These are phyloP conservation scores for Suhomyces taliae DNA, from an alignment of 1,139 yeast species.

Conservation along the genomic window DNA sequence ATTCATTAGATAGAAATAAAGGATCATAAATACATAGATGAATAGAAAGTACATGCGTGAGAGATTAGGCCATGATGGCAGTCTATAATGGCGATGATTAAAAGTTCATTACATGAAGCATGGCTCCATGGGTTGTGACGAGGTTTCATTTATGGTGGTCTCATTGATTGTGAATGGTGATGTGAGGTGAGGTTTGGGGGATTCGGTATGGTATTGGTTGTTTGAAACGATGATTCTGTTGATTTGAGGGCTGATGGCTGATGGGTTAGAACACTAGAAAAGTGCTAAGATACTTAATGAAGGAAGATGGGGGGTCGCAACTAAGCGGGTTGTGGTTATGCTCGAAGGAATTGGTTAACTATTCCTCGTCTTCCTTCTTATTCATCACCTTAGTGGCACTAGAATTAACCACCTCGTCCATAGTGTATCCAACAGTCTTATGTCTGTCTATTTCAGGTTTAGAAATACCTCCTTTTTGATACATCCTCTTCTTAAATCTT, in stretches of 20 bases:
- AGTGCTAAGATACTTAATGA: too few species aligned
- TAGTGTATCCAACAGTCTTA: slow-evolving; percentile 5
- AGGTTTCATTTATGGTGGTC: too few species aligned
- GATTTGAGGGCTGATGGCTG: neutral
- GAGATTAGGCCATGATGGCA: neutral
- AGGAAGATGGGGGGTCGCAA: neutral
- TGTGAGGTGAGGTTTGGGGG: neutral
- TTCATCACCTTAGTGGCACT: slow-evolving; percentile 18
- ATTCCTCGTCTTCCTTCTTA: slow-evolving; percentile 14
- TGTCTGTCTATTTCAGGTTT: slow-evolving; percentile 12
- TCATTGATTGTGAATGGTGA: neutral
- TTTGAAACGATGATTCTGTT: neutral
- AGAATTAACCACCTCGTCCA: slow-evolving; percentile 19
- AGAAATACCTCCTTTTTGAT: slow-evolving; percentile 13
- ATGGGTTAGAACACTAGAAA: neutral
- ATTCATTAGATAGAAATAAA: neutral
- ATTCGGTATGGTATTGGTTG: too few species aligned
- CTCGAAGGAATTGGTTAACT: neutral
- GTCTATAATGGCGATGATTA: neutral
- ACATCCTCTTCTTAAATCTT: slow-evolving; percentile 25
- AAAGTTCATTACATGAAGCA: neutral
- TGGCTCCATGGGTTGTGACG: neutral
- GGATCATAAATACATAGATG: slow-evolving; percentile 2
- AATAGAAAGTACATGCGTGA: neutral
- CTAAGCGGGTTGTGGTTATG: too few species aligned